A percentile compares a stretch with the other conserved stretches of the same genome.
These are phyloP conservation scores for Friedmanniomyces endolithicus DNA, from an alignment of 495 filamentous ascomycete genomes.

Conservation along the genomic window DNA sequence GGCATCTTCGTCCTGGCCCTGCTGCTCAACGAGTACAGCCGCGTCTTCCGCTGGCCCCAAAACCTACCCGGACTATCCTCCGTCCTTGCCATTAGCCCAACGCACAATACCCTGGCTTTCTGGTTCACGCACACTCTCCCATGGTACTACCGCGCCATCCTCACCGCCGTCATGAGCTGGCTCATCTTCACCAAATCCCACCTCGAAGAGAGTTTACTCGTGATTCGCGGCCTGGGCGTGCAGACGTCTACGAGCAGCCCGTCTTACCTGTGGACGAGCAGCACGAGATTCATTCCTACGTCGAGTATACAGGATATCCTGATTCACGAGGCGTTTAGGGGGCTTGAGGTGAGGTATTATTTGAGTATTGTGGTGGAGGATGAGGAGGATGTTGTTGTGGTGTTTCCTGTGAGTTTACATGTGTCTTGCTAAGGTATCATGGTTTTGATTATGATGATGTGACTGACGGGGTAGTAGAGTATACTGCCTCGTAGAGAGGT, in stretches of 20 bases:
- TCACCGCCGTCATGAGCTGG: background rate
- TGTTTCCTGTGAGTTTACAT: constrained; percentile 58
- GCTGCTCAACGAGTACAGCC: constrained; percentile 13
- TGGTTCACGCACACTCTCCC: background rate
- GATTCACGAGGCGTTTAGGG: constrained; percentile 89
- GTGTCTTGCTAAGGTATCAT: background rate
- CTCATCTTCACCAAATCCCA: constrained; percentile 7
- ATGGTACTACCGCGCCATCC: background rate
- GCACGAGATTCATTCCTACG: constrained; percentile 86
- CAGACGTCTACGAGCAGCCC: constrained; percentile 64
- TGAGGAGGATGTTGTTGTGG: constrained; percentile 77
- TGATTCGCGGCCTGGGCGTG: constrained; percentile 79
- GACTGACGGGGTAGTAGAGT: constrained; percentile 30
- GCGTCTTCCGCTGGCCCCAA: background rate
- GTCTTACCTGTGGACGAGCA: constrained; percentile 49
- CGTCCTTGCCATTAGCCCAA: background rate
- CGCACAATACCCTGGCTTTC: background rate
- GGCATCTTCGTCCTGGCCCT: constrained; percentile 9
- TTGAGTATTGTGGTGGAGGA: constrained; percentile 83
- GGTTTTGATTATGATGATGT: background rate
- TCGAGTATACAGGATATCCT: constrained; percentile 81
- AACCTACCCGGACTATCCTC: background rate
- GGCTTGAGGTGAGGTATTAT: constrained; percentile 85
- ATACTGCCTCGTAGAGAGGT: constrained; percentile 57
- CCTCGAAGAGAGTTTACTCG: constrained; percentile 71